Conservation (phyloP, 2,329 filamentous ascomycete genomes). For the Fusarium staphyleae region DNA sequence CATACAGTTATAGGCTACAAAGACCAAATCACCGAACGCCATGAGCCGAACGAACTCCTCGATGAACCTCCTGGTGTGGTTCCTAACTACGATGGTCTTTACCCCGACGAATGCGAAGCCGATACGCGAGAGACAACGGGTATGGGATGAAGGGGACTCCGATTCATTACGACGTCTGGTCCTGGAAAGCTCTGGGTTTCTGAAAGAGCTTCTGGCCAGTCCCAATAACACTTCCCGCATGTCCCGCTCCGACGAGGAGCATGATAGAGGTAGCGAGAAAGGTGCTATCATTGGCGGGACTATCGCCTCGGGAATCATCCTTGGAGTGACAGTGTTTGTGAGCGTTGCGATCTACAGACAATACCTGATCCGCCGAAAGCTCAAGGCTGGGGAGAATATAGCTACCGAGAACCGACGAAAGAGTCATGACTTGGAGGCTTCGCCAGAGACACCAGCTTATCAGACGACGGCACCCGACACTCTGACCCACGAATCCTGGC, state of each 20-base stretch:
- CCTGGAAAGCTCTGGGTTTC: not conserved
- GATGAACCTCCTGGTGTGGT: conserved; percentile 3
- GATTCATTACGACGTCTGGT: conserved; percentile 5
- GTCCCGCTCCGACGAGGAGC: not conserved
- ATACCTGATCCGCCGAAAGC: conserved; percentile 1
- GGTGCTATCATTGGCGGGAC: conserved; percentile 33
- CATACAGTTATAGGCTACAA: conserved; percentile 6
- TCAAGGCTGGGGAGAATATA: not conserved
- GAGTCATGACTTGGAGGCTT: not conserved
- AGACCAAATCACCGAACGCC: conserved; percentile 13
- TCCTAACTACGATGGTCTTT: conserved; percentile 8
- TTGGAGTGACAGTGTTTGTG: conserved; percentile 30
- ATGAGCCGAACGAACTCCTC: conserved; percentile 5
- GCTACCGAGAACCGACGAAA: not conserved
- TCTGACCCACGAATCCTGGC: conserved; percentile 6
- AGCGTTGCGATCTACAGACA: conserved; percentile 24
- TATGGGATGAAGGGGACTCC: conserved; percentile 4
- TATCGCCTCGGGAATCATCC: conserved; percentile 25
- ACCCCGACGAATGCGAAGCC: conserved; percentile 17
- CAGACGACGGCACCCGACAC: not conserved
- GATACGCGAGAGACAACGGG: not conserved
- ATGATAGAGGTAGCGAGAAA: conserved; percentile 3
- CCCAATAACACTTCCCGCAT: not conserved
- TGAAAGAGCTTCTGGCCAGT: not conserved
- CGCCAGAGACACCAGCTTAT: not conserved